Conservation (phyloP, 441 rosid genomes). For the Croton laevigatus region DNA sequence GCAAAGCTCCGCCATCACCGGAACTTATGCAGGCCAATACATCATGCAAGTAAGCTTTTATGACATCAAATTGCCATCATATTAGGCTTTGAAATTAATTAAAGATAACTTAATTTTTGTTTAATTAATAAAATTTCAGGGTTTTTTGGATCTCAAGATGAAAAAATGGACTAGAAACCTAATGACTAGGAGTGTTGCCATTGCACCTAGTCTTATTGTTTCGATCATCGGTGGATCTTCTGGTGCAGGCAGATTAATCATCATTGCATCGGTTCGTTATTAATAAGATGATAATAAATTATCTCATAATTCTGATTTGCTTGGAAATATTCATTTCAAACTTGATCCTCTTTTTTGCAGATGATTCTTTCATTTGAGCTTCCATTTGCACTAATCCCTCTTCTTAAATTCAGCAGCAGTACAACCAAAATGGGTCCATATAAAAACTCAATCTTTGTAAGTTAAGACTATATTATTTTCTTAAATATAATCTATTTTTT, state of each 20-base stretch:
- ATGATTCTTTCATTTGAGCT: background rate
- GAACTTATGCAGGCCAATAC: background rate
- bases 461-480: constrained; percentile 2
- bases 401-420: constrained; percentile 36
- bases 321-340: background rate
- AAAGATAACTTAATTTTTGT: background rate
- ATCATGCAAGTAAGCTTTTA: background rate
- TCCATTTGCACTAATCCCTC: constrained; percentile 6
- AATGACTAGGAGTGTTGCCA: constrained; percentile 1
- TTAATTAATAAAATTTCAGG: background rate
- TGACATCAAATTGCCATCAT: background rate
- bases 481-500: background rate
- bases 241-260: constrained; percentile 2
- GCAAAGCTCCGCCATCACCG: constrained; percentile 52
- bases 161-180: constrained; percentile 1
- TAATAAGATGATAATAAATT: background rate
- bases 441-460: constrained; percentile 55
- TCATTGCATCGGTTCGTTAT: constrained; percentile 7
- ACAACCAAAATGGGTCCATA: constrained; percentile 75
- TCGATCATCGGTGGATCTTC: background rate
- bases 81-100: background rate
- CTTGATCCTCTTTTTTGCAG: background rate
- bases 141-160: constrained; percentile 10
- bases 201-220: constrained; percentile 1
- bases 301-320: background rate